phyloP scores from a whole-genome alignment of 2,329 filamentous ascomycete genomes.

The Byssochlamys sp. region DNA sequence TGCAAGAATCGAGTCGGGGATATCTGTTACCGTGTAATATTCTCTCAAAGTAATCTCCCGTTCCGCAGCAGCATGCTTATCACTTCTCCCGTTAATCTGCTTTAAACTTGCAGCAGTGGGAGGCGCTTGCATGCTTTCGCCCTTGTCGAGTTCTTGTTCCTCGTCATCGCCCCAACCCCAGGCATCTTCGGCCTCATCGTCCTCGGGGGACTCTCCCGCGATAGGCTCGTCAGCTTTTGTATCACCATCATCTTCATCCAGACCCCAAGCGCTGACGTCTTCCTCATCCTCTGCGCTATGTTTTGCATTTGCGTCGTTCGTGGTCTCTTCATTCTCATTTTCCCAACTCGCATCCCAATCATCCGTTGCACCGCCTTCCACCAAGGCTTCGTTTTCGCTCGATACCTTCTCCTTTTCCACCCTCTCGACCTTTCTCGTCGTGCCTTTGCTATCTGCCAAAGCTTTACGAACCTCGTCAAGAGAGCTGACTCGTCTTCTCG shows the following conservation, averaged over 20 bases:
- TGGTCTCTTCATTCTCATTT: slow-evolving; percentile 49
- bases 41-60: slow-evolving; percentile 71
- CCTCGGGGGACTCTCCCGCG: slow-evolving; percentile 11
- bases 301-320: slow-evolving; percentile 9
- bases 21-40: slow-evolving; percentile 76
- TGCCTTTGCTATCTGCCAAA: slow-evolving; percentile 57
- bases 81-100: slow-evolving; percentile 15
- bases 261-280: slow-evolving; percentile 43
- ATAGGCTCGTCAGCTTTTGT: slow-evolving; percentile 12
- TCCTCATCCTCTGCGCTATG: slow-evolving; percentile 28
- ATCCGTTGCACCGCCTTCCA: slow-evolving; percentile 42
- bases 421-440: slow-evolving; percentile 64
- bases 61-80: slow-evolving; percentile 13
- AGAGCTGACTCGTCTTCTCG: slow-evolving; percentile 68
- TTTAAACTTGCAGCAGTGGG: slow-evolving; percentile 10
- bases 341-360: slow-evolving; percentile 79
- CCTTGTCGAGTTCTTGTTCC: slow-evolving; percentile 24
- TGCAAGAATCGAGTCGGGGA: slow-evolving; percentile 63
- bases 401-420: slow-evolving; percentile 74
- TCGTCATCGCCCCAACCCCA: slow-evolving; percentile 78
- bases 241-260: slow-evolving; percentile 34
- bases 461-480: slow-evolving; percentile 64
- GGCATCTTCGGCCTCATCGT: slow-evolving; percentile 48
- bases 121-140: slow-evolving; percentile 9
- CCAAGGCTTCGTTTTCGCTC: slow-evolving; percentile 56